phyloP scores from a whole-genome alignment of 1,284 basidiomycete species.

The Melampsora allii-populina region DNA sequence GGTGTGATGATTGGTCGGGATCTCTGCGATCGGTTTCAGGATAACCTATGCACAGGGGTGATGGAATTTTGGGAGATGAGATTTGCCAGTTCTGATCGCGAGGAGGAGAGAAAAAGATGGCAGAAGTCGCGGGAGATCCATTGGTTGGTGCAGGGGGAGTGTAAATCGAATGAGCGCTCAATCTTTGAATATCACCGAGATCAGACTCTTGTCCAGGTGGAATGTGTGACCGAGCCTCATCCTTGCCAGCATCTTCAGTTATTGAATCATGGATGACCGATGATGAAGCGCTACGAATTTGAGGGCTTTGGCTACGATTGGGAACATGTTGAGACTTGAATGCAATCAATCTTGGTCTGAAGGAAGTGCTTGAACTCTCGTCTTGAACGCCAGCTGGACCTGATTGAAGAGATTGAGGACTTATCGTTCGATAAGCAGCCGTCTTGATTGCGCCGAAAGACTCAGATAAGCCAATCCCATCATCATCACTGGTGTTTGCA shows the following conservation, averaged over 20 bases:
- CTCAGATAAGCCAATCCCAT: constrained; percentile 25
- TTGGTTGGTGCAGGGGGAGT: constrained; percentile 5
- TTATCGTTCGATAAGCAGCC: constrained; percentile 22
- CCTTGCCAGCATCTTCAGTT: neutral
- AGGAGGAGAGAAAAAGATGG: constrained; percentile 40
- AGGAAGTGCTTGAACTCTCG: constrained; percentile 8
- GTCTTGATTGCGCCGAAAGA: constrained; percentile 40
- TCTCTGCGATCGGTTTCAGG: neutral
- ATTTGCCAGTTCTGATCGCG: neutral
- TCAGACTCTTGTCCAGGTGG: neutral
- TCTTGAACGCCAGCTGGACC: constrained; percentile 7
- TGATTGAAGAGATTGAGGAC: constrained; percentile 15
- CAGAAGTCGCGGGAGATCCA: constrained; percentile 29
- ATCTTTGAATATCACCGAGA: neutral
- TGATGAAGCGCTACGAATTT: neutral
- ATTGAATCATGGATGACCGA: constrained; percentile 5
- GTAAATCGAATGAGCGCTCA: constrained; percentile 30
- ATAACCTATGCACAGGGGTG: neutral
- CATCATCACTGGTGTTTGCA: constrained; percentile 19
- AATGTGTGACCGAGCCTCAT: neutral
- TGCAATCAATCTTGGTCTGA: constrained; percentile 34
- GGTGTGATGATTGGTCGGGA: constrained; percentile 11
- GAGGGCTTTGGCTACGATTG: neutral
- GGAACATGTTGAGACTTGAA: constrained; percentile 11
- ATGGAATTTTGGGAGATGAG: constrained; percentile 5